phyloP scores from a whole-genome alignment of 2,329 filamentous ascomycete species.

The Colletotrichum neosansevieriae region DNA sequence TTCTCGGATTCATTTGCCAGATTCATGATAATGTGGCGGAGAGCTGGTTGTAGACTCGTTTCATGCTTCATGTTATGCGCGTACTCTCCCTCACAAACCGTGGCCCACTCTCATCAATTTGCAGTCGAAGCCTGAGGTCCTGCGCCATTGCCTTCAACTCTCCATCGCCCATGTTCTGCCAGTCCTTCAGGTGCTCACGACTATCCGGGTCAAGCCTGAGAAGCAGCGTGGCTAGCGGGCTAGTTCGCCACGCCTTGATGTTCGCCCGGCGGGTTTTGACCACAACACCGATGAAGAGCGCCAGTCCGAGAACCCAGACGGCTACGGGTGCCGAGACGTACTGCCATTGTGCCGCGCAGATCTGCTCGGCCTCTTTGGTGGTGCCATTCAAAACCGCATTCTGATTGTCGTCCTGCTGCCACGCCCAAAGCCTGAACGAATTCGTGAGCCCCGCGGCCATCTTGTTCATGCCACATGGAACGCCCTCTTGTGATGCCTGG shows the following conservation, averaged over 20 bases:
- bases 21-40: no score
- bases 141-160: conserved; percentile 17
- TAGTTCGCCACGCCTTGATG: conserved; percentile 30
- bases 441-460: conserved; percentile 27
- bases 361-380: conserved; percentile 4
- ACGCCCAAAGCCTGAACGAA: conserved; percentile 13
- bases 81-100: conserved; percentile 5
- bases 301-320: conserved; percentile 24
- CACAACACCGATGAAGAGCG: conserved; percentile 26
- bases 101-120: conserved; percentile 9
- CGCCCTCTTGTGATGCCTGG: not conserved
- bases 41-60: no score
- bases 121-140: conserved; percentile 11
- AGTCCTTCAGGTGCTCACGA: conserved; percentile 21
- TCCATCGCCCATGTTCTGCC: conserved; percentile 25
- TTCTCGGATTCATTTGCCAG: no score
- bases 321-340: conserved; percentile 19
- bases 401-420: conserved; percentile 4
- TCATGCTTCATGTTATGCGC: no score
- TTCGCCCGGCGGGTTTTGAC: conserved; percentile 28
- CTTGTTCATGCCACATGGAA: conserved; percentile 22
- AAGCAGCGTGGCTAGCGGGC: conserved; percentile 32
- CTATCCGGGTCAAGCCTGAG: conserved; percentile 21
- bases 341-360: conserved; percentile 14
- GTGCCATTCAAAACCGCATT: not conserved